phyloP scores from a whole-genome alignment of 306 rosid genomes.

The Astragalus membranaceus region DNA sequence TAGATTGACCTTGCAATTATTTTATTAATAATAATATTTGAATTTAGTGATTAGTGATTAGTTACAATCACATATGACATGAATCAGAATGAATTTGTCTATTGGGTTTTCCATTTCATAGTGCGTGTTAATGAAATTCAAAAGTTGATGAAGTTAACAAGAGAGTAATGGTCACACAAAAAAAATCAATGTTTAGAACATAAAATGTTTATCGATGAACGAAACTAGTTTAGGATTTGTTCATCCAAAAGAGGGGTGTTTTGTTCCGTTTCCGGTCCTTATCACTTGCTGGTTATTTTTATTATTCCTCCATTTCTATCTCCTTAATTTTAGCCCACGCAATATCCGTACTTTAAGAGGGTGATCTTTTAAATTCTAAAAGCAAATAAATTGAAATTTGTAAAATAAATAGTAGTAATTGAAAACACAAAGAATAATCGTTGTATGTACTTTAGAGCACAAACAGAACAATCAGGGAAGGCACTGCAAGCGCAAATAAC shows the following conservation, averaged over 20 bases:
- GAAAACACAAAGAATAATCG: neutral
- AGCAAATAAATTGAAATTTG: neutral
- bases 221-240: neutral
- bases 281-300: neutral
- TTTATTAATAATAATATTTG: neutral
- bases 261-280: neutral
- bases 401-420: neutral
- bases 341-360: neutral
- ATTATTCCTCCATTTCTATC: neutral
- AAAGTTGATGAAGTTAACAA: neutral
- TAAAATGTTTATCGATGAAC: neutral
- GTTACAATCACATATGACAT: neutral
- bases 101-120: conserved; percentile 1
- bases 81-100: conserved; percentile 20
- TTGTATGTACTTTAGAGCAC: neutral
- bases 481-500: neutral
- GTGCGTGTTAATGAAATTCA: conserved; percentile 1
- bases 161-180: conserved; percentile 19
- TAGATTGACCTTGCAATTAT: neutral
- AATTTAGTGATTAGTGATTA: neutral
- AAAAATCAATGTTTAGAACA: neutral
- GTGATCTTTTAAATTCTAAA: neutral
- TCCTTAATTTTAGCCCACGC: neutral
- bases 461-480: neutral
- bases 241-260: neutral